A percentile compares a stretch with the other conserved stretches of the same genome.
Evolutionary conservation across 108 stramenopile genomes (phyloP).

Genomic region (Nitzschia palea): DNA sequence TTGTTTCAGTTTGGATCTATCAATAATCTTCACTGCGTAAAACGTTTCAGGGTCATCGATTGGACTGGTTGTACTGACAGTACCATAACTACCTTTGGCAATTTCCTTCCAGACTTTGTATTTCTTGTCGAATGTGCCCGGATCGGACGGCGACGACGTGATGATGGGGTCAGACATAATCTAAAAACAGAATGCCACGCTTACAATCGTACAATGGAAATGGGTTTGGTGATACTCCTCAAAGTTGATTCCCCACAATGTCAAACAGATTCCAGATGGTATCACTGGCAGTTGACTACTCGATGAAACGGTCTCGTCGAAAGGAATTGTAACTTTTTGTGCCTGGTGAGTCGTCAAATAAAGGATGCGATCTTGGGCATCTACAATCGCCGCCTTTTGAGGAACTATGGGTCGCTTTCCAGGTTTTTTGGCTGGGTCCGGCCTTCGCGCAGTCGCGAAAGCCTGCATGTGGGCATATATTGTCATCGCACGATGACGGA

Average conservation of each 20-base stretch:
- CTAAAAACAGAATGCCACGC: neutral
- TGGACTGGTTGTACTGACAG: slow-evolving; percentile 56
- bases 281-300: too few species aligned
- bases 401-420: too few species aligned
- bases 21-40: slow-evolving; percentile 49
- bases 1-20: slow-evolving; percentile 34
- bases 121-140: neutral
- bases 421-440: too few species aligned
- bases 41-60: slow-evolving; percentile 12
- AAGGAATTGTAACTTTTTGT: too few species aligned
- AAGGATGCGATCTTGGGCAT: too few species aligned
- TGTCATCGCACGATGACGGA: too few species aligned
- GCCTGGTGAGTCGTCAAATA: too few species aligned
- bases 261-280: too few species aligned
- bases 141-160: neutral
- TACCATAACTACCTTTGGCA: slow-evolving; percentile 95
- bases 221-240: neutral
- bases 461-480: too few species aligned
- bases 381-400: too few species aligned
- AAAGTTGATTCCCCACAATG: neutral
- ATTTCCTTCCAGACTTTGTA: slow-evolving; percentile 66
- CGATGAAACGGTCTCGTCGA: too few species aligned
- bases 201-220: neutral
- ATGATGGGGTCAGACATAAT: neutral
- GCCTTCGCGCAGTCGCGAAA: too few species aligned